Base-by-base conservation (phyloP, 108 stramenopile species). In the Bacterosira constricta region DNA sequence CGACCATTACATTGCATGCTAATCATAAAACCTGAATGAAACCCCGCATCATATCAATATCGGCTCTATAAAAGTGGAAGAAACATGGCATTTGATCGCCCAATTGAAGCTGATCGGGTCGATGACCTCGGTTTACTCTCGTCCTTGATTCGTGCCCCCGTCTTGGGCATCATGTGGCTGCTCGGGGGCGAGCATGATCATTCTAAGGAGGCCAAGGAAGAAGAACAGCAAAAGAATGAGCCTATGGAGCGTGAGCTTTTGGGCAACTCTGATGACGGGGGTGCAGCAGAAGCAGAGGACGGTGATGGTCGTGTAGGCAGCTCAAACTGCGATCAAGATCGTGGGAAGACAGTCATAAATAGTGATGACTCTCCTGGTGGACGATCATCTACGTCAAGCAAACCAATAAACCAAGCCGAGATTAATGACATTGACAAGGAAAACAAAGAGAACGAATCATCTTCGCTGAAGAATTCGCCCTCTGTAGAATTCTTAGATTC, bases 41-140 rank as follows among this genome's bases (percentile, higher is more conserved):
- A n/a, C n/a, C n/a, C n/a, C n/a, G n/a, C n/a, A n/a, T n/a, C n/a
- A n/a, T n/a, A n/a, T n/a, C n/a, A n/a, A n/a, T n/a, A n/a, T n/a
- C n/a, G n/a, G n/a, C n/a, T n/a, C n/a, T n/a, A n/a, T n/a, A n/a
- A n/a, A 30, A 9, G 31, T 29, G 20, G 36, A 63, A 26, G 4
- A 18, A 47, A 1, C 6, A 93, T 93, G 92, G 92, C 92, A 23
- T 93, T 93, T 73, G 88, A 93, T 26, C 86, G 79, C 55, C 86
- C 66, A 26, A 66, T 93, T 18, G 88, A 90, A 71, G 86, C 90
- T 0, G 92, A 93, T 42, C 50, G 62, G 4, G 85, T 88, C 35
- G 89, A 81, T 51, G 84, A 87, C 56, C 68, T 84, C 31, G 82
- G 82, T 53, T 57, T 93, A 21, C 79, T 93, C 39, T 84, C 89